Conservation (phyloP, 306 rosid species). For the Sechiopsis laciniata region DNA sequence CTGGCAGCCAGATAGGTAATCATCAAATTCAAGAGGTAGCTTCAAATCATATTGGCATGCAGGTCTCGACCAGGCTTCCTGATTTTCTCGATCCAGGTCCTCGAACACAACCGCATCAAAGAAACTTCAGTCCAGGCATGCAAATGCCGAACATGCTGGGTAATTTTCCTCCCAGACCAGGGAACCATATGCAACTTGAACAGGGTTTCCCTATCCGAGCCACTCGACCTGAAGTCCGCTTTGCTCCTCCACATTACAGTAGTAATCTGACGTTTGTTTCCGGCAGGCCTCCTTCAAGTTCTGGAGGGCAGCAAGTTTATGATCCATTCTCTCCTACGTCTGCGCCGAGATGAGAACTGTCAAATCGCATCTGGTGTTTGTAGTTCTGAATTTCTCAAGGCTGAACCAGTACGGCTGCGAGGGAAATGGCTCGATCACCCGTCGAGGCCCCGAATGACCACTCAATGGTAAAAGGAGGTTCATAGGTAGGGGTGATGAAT, state of each 20-base stretch:
- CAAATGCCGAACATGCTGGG: slow-evolving; percentile 41
- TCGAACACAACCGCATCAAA: slow-evolving; percentile 44
- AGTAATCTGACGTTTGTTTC: slow-evolving; percentile 38
- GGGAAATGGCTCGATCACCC: not conserved
- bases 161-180: slow-evolving; percentile 35
- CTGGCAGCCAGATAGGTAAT: slow-evolving; percentile 41
- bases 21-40: slow-evolving; percentile 30
- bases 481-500: not conserved
- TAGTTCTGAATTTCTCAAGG: not conserved
- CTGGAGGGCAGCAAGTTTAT: slow-evolving; percentile 68
- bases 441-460: not conserved
- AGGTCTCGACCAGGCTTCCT: slow-evolving; percentile 42
- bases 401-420: not conserved
- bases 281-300: slow-evolving; percentile 37
- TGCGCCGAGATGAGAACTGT: slow-evolving; percentile 23
- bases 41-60: slow-evolving; percentile 33
- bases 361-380: not conserved
- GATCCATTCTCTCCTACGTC: slow-evolving; percentile 95
- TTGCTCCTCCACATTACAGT: slow-evolving; percentile 39
- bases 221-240: slow-evolving; percentile 34
- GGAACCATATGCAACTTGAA: slow-evolving; percentile 39
- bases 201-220: slow-evolving; percentile 40
- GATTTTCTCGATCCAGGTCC: slow-evolving; percentile 43
- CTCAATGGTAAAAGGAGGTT: not conserved
- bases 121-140: slow-evolving; percentile 50